These are phyloP conservation scores for Dictyostelium firmibasis DNA, from an alignment of 78 protist genomes.

Conservation along the genomic window DNA sequence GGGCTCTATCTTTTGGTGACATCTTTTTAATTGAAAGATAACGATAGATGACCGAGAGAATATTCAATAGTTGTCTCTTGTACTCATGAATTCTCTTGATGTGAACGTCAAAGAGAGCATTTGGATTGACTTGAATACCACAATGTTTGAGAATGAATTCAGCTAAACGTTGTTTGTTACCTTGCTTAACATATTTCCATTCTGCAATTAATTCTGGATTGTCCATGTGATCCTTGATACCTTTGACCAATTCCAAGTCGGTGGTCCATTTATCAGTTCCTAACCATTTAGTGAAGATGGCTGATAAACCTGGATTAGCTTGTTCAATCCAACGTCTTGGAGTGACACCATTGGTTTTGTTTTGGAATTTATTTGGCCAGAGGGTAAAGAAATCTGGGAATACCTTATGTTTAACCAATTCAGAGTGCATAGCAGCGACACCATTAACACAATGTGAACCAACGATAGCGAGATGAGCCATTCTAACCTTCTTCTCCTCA, in stretches of 20 bases:
- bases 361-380: slow-evolving; percentile 92
- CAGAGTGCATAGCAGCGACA: slow-evolving; percentile 96
- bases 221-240: slow-evolving; percentile 82
- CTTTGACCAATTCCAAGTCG: slow-evolving; percentile 82
- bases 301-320: slow-evolving; percentile 90
- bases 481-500: slow-evolving; percentile 86
- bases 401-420: slow-evolving; percentile 87
- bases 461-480: slow-evolving; percentile 96
- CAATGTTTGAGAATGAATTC: slow-evolving; percentile 76
- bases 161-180: slow-evolving; percentile 91
- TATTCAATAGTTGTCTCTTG: slow-evolving; percentile 96
- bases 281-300: slow-evolving; percentile 84
- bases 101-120: slow-evolving; percentile 96
- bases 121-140: slow-evolving; percentile 85
- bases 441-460: slow-evolving; percentile 95
- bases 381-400: slow-evolving; percentile 91
- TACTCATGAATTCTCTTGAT: slow-evolving; percentile 98
- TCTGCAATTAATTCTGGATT: slow-evolving; percentile 78
- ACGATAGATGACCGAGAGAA: slow-evolving; percentile 82
- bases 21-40: slow-evolving; percentile 68
- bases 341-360: slow-evolving; percentile 98
- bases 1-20: slow-evolving; percentile 63
- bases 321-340: slow-evolving; percentile 97
- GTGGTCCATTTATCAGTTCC: slow-evolving; percentile 88
- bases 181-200: slow-evolving; percentile 68